Percentiles rank a stretch among this genome's conserved stretches.
These are phyloP conservation scores for Fusarium temperatum DNA, from an alignment of 2,329 filamentous ascomycete species.

Conservation along the genomic window DNA sequence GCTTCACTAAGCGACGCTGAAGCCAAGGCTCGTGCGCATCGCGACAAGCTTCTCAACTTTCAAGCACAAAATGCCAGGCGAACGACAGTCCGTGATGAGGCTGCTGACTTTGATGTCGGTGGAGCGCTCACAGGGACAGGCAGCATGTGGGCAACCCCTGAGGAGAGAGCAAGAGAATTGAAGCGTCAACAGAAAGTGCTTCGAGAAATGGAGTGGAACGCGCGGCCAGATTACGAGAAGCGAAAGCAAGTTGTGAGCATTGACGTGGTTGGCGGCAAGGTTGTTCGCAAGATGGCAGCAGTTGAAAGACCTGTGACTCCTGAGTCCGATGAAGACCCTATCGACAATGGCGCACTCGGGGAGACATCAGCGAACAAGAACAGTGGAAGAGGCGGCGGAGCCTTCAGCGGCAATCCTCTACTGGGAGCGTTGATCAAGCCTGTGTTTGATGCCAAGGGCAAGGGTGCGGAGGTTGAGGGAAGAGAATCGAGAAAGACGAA, in stretches of 20 bases:
- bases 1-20: conserved; percentile 64
- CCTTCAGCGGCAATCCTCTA: conserved; percentile 75
- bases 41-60: conserved; percentile 82
- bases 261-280: conserved; percentile 79
- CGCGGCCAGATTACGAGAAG: conserved; percentile 88
- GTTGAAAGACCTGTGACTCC: conserved; percentile 67
- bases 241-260: conserved; percentile 84
- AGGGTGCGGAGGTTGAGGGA: conserved; percentile 52
- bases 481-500: conserved; percentile 55
- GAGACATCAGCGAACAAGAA: conserved; percentile 50
- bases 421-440: conserved; percentile 73
- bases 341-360: conserved; percentile 43
- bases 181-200: conserved; percentile 87
- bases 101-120: conserved; percentile 67
- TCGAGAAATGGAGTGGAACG: conserved; percentile 87
- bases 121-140: conserved; percentile 56
- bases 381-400: conserved; percentile 55
- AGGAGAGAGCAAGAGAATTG: conserved; percentile 82
- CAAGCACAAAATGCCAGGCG: conserved; percentile 86
- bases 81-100: conserved; percentile 88
- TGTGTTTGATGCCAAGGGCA: conserved; percentile 63
- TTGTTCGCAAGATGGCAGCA: conserved; percentile 76
- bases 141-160: conserved; percentile 82
- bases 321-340: conserved; percentile 51
- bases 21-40: conserved; percentile 76